phyloP scores from a whole-genome alignment of 2,329 filamentous ascomycete genomes.

The Drechmeria coniospora region DNA sequence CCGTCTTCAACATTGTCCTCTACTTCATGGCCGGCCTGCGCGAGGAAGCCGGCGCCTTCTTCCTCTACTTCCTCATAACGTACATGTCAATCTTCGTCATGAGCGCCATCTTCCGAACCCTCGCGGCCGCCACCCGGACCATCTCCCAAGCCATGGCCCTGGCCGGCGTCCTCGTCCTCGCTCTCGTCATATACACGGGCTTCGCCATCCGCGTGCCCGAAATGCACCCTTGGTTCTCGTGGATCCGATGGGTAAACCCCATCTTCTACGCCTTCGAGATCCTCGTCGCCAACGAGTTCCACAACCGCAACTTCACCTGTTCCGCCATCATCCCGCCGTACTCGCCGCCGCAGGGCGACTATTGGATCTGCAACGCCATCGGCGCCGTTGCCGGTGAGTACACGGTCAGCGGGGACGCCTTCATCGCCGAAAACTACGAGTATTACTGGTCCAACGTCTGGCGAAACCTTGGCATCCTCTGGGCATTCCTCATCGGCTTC shows the following conservation, averaged over 20 bases:
- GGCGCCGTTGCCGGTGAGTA: constrained; percentile 37
- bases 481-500: constrained; percentile 50
- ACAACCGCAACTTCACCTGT: constrained; percentile 40
- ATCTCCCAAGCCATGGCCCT: constrained; percentile 40
- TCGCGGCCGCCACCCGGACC: constrained; percentile 55
- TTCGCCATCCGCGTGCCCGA: constrained; percentile 34
- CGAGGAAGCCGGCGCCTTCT: constrained; percentile 52
- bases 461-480: constrained; percentile 55
- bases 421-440: constrained; percentile 36
- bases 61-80: constrained; percentile 58
- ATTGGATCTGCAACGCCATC: constrained; percentile 36
- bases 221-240: constrained; percentile 57
- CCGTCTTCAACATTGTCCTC: constrained; percentile 37
- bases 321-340: constrained; percentile 32
- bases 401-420: constrained; percentile 45
- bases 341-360: constrained; percentile 23
- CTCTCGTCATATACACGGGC: constrained; percentile 45
- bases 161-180: constrained; percentile 38
- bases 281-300: constrained; percentile 59
- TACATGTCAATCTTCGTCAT: constrained; percentile 56
- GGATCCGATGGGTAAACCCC: constrained; percentile 63
- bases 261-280: constrained; percentile 62
- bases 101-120: constrained; percentile 60
- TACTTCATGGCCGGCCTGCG: constrained; percentile 41
- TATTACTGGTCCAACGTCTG: constrained; percentile 45